These are phyloP conservation scores for Phellopilus nigrolimitatus DNA, from an alignment of 1,284 basidiomycete species.

Conservation along the genomic window DNA sequence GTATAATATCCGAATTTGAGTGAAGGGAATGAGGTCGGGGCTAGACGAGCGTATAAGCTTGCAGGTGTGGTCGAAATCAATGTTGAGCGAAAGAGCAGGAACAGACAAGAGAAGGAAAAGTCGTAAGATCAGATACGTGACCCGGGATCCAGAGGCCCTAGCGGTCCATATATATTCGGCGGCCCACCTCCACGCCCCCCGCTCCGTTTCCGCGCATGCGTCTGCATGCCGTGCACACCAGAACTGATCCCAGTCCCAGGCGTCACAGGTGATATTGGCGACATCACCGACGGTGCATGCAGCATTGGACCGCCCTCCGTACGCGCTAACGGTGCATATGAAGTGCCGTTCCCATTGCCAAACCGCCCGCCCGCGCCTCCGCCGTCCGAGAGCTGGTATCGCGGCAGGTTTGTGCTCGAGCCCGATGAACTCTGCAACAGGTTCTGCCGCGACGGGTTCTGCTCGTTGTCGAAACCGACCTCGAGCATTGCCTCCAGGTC, in stretches of 20 bases:
- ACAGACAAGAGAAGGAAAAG: background rate
- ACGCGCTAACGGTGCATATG: conserved; percentile 51
- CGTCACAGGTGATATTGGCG: conserved; percentile 42
- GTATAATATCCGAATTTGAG: background rate
- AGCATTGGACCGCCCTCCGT: conserved; percentile 39
- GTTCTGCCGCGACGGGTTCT: conserved; percentile 32
- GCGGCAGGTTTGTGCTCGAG: conserved; percentile 33
- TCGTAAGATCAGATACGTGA: conserved; percentile 3
- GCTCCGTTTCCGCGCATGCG: conserved; percentile 40
- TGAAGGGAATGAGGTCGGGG: background rate
- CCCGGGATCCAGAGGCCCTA: conserved; percentile 71
- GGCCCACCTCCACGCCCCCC: conserved; percentile 33
- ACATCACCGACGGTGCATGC: conserved; percentile 35
- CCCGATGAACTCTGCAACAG: conserved; percentile 28
- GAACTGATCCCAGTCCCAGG: conserved; percentile 31
- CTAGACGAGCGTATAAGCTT: background rate
- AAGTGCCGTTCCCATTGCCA: conserved; percentile 26
- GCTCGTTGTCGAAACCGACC: conserved; percentile 64
- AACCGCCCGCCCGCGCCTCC: conserved; percentile 37
- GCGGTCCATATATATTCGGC: conserved; percentile 58
- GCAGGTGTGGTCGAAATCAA: background rate
- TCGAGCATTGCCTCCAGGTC: conserved; percentile 90
- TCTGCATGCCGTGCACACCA: conserved; percentile 35
- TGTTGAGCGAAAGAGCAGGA: conserved; percentile 4
- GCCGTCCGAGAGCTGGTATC: conserved; percentile 60